Base-by-base conservation (phyloP, 805 yeast species). In the Cyberlindnera euphorbiiphila region DNA sequence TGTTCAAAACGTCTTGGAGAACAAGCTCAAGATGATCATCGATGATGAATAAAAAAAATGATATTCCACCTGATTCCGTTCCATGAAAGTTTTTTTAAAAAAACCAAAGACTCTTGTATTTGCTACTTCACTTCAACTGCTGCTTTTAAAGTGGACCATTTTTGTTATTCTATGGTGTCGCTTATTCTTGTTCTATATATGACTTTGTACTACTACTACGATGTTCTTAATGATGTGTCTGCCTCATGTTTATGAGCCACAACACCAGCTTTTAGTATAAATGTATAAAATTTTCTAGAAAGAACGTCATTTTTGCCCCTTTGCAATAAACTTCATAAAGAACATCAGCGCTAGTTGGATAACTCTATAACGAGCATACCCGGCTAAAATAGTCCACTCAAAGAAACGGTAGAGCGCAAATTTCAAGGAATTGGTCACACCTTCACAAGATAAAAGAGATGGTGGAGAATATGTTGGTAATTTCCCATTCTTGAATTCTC, bases 11-110 rank as follows among this genome's bases (percentile, higher is more conserved):
- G 59, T 66, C 1, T 47, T 68, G 22, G 51, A 58, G 21, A 57
- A 59, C 11, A 65, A 62, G 45, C 41, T 62, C 23, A 66, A 66
- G 39, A 60, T 68, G 26, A 42, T 57, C 7, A 65, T 66, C 25
- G 59, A 59, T 33, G 68, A 65, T 37, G 56, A 52, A 36, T 57
- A 26, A 46, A 15, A 38, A 26, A 29, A 23, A 14, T 29, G 11
- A 21, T 21, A 21, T 9, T 21, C 10, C 24, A 21, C 24, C 24
- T 9, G 10, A 9, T 21, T 9, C 24, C 24, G 7, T 24, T 24
- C 26, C 6, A 6, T 11, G 6, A 12, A 12, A 6, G n/a, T 12
- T 24, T 12, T n/a, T n/a, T n/a, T n/a, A 10, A 25, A 25, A 25
- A 25, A 25, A 25, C 10, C 10, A 27, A 14, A 14, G 29, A 27